A percentile compares a stretch with the other conserved stretches of the same genome.
Evolutionary conservation across 768 basidiomycete species (phyloP).

Genomic region (Saitozyma podzolica): DNA sequence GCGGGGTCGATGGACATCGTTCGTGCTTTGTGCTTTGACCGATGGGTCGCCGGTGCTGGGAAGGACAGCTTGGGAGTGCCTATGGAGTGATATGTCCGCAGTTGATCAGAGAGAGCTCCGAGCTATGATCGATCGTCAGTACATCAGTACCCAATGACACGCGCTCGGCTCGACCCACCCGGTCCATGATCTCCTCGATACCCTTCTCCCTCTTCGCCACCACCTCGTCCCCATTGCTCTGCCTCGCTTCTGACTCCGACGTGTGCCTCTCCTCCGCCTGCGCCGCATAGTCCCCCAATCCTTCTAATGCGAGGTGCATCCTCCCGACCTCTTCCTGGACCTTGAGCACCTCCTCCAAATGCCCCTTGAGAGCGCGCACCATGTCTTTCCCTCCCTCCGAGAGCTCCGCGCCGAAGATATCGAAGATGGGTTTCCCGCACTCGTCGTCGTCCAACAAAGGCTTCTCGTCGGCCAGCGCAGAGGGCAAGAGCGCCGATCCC

Average conservation of each 20-base stretch:
- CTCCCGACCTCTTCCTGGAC: constrained; percentile 41
- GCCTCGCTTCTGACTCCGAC: neutral
- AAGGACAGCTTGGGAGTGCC: constrained; percentile 43
- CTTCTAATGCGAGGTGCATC: constrained; percentile 41
- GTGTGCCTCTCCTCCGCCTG: neutral
- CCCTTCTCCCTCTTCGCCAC: constrained; percentile 31
- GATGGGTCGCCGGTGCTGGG: constrained; percentile 7
- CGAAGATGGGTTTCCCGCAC: constrained; percentile 31
- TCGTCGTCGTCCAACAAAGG: neutral
- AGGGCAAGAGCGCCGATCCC: constrained; percentile 1
- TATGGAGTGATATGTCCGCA: constrained; percentile 39
- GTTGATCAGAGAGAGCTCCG: constrained; percentile 26
- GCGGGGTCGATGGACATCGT: too few relatives aligned
- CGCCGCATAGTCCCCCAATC: constrained; percentile 10
- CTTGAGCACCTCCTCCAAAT: constrained; percentile 39
- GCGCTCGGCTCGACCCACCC: constrained; percentile 20
- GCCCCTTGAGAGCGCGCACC: constrained; percentile 28
- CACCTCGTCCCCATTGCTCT: neutral
- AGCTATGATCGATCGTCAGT: constrained; percentile 20
- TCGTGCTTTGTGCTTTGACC: too few relatives aligned
- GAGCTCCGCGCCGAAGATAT: constrained; percentile 42
- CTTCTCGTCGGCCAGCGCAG: neutral
- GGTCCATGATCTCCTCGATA: constrained; percentile 43
- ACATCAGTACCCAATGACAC: neutral
- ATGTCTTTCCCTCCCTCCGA: constrained; percentile 24